Evolutionary conservation across 164 flowering plant genomes (phyloP).

Genomic region (Tinospora cordifolia): DNA sequence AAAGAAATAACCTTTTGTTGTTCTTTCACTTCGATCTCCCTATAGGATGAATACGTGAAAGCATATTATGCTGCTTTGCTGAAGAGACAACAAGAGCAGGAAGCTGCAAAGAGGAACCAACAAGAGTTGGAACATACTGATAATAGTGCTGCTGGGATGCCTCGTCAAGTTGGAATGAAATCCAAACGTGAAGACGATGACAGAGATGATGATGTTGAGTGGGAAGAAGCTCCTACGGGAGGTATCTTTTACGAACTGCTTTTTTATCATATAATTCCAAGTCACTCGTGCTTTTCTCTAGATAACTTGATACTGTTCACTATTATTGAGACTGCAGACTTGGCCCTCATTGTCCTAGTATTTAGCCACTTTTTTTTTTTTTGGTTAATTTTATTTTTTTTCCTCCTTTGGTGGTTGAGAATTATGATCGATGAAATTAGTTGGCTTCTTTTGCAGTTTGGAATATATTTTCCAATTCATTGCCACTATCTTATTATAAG

Average conservation of each 20-base stretch:
- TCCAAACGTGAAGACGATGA: constrained; percentile 59
- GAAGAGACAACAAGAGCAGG: constrained; percentile 51
- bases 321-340: background rate
- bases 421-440: background rate
- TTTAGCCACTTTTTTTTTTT: too few relatives aligned
- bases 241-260: constrained; percentile 30
- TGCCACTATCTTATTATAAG: too few relatives aligned
- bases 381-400: too few relatives aligned
- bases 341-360: too few relatives aligned
- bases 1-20: background rate
- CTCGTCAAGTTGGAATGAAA: constrained; percentile 80
- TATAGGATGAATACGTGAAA: constrained; percentile 76
- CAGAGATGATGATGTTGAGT: constrained; percentile 60
- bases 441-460: background rate
- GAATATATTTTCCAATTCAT: background rate
- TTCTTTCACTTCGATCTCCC: constrained; percentile 6
- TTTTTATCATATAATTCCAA: background rate
- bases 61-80: constrained; percentile 81
- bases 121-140: constrained; percentile 24
- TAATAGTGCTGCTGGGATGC: constrained; percentile 21
- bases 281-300: background rate
- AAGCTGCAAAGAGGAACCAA: constrained; percentile 33
- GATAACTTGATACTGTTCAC: background rate
- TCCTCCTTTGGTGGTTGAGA: too few relatives aligned
- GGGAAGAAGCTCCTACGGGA: constrained; percentile 73